These are phyloP conservation scores for Daedaleopsis nitida DNA, from an alignment of 768 basidiomycete genomes.

Conservation along the genomic window DNA sequence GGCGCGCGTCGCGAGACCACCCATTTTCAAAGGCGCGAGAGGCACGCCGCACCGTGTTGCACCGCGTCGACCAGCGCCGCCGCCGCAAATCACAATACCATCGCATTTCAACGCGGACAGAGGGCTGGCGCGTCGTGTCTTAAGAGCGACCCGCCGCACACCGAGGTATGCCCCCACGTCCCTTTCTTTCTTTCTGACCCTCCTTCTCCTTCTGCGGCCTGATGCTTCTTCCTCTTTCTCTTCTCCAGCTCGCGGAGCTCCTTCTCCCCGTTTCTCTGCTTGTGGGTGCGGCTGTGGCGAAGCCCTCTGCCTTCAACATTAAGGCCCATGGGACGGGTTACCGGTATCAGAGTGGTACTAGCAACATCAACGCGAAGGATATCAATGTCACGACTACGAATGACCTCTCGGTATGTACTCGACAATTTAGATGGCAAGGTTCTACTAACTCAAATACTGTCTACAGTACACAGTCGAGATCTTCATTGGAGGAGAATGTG, in stretches of 20 bases:
- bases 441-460: neutral
- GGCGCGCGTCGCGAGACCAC: no score
- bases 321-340: neutral
- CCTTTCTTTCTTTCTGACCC: neutral
- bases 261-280: neutral
- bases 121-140: no score
- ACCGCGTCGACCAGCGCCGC: no score
- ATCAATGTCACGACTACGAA: neutral
- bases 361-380: neutral
- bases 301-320: neutral
- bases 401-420: neutral
- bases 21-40: no score
- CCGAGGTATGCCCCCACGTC: no score
- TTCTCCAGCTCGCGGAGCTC: conserved; percentile 1
- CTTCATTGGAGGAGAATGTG: conserved; percentile 9
- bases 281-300: neutral
- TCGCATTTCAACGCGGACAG: no score
- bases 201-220: neutral
- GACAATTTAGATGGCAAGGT: neutral
- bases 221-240: neutral
- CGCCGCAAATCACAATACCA: no score
- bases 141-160: no score
- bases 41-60: no score
- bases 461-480: conserved; percentile 4
- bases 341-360: neutral